Evolutionary conservation across 1,139 yeast genomes (phyloP).

Genomic region (Nakaseomyces delphensis): DNA sequence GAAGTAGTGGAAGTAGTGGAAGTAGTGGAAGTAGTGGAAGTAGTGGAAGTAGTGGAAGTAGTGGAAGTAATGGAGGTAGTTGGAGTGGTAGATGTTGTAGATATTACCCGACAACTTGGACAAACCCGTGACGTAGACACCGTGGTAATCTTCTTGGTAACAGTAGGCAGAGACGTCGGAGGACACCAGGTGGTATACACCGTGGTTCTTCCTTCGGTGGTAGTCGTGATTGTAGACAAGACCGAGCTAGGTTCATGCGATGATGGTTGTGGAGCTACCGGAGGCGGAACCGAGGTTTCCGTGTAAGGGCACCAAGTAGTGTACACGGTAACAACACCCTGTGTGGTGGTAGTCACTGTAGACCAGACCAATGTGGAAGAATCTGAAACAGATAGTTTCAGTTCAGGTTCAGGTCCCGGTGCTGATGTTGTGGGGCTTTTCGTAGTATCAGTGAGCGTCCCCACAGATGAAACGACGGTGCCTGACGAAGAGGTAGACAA

Average conservation of each 20-base stretch:
- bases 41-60: background rate
- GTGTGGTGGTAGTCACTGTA: conserved; percentile 6
- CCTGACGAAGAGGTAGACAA: background rate
- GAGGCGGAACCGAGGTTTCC: background rate
- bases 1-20: conserved; percentile 4
- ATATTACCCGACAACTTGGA: background rate
- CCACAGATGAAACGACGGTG: too few relatives aligned
- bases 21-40: conserved; percentile 4
- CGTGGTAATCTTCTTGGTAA: background rate
- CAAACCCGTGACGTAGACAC: background rate
- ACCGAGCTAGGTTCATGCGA: background rate
- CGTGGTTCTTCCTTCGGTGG: too few relatives aligned
- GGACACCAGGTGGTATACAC: too few relatives aligned
- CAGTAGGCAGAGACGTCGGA: background rate
- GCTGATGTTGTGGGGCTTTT: background rate
- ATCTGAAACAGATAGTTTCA: background rate
- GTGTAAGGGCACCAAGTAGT: conserved; percentile 9
- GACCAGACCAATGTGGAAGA: conserved; percentile 1
- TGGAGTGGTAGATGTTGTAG: background rate
- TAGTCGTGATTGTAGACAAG: too few relatives aligned
- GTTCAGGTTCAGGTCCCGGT: too few relatives aligned
- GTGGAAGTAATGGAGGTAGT: background rate
- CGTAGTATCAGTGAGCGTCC: too few relatives aligned
- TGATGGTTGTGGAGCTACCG: background rate
- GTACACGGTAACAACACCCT: conserved; percentile 7